Conservation (phyloP, 164 flowering plant species). For the Dillenia suffruticosa region DNA sequence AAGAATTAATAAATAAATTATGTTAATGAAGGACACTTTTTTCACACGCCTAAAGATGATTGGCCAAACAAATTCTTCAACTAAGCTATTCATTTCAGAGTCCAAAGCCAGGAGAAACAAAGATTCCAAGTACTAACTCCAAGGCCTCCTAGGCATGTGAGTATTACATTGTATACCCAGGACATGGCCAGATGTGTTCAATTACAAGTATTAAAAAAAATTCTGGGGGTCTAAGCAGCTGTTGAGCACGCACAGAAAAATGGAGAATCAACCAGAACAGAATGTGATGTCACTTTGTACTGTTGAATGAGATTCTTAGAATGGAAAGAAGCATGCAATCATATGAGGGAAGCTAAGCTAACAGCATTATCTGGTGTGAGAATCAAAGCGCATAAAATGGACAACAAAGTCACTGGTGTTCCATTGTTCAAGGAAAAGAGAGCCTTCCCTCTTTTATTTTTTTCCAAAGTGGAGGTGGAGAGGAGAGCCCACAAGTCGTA, state of each 20-base stretch:
- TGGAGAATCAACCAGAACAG: neutral
- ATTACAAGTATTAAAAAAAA: too few species aligned
- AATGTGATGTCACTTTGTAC: neutral
- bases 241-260: neutral
- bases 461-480: neutral
- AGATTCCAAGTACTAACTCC: too few species aligned
- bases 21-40: too few species aligned
- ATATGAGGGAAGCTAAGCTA: neutral
- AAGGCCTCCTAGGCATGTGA: too few species aligned
- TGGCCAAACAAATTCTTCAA: too few species aligned
- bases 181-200: too few species aligned
- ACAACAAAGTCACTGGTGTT: neutral
- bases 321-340: constrained; percentile 1
- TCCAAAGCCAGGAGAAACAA: too few species aligned
- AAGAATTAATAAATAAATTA: too few species aligned
- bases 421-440: neutral
- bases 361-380: neutral
- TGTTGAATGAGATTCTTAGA: neutral
- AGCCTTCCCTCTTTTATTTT: too few species aligned
- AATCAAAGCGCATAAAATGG: neutral
- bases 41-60: too few species aligned
- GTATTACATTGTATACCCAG: too few species aligned
- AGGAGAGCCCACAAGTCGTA: constrained; percentile 19
- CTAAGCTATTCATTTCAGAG: too few species aligned
- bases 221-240: neutral